A percentile compares a stretch with the other conserved stretches of the same genome.
Conservation (phyloP, 305 asterid species). For the Ajuga reptans region DNA sequence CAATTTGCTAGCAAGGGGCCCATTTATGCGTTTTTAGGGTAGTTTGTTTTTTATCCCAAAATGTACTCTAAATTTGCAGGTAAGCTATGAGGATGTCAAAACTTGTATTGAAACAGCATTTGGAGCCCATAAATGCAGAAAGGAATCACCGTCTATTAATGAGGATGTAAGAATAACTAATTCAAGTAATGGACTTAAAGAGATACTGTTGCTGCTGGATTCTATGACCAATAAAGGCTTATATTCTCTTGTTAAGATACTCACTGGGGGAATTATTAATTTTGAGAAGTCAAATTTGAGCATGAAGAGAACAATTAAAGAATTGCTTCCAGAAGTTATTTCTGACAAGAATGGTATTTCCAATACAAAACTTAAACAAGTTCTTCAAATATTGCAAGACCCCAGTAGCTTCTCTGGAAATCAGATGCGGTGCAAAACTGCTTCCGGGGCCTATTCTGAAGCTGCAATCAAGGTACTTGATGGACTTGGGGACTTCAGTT, state of each 20-base stretch:
- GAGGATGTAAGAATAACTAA: constrained; percentile 26
- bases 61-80: constrained; percentile 33
- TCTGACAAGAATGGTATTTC: constrained; percentile 27
- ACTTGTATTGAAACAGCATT: constrained; percentile 44
- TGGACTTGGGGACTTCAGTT: constrained; percentile 44
- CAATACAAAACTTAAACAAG: constrained; percentile 29
- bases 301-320: constrained; percentile 42
- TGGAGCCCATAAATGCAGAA: constrained; percentile 30
- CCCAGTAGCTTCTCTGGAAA: constrained; percentile 30
- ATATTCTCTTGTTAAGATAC: constrained; percentile 35
- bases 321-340: constrained; percentile 37
- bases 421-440: constrained; percentile 22
- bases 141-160: constrained; percentile 19
- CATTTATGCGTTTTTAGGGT: background rate
- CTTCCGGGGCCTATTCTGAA: constrained; percentile 35
- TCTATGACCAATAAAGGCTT: constrained; percentile 59
- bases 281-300: constrained; percentile 46
- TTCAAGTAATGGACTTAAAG: constrained; percentile 27
- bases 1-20: background rate
- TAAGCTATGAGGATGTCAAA: constrained; percentile 44
- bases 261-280: constrained; percentile 38
- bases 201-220: constrained; percentile 40
- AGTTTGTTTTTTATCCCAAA: constrained; percentile 6
- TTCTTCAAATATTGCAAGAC: constrained; percentile 37
- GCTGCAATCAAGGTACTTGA: constrained; percentile 51